These are phyloP conservation scores for Pythium diclinum DNA, from an alignment of 352 stramenopile genomes.

Conservation along the genomic window DNA sequence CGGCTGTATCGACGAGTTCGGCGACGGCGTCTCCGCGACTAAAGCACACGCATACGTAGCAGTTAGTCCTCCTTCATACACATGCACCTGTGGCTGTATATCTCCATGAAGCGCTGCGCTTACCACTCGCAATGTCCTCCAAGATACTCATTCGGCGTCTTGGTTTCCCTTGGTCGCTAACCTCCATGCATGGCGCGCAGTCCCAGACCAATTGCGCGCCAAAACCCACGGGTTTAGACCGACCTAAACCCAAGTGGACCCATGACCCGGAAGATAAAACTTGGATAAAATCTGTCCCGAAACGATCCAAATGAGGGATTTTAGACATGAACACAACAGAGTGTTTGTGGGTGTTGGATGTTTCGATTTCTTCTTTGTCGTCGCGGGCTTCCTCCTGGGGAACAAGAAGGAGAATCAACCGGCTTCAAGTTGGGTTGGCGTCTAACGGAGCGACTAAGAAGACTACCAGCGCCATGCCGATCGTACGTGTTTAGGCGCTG, in stretches of 20 bases:
- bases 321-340: not conserved
- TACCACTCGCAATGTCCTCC: slow-evolving; percentile 22
- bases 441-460: not conserved
- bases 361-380: slow-evolving; percentile 5
- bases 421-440: slow-evolving; percentile 15
- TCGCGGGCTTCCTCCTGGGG: not conserved
- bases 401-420: slow-evolving; percentile 2
- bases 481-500: slow-evolving; percentile 24
- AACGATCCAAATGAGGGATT: not conserved
- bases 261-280: not conserved
- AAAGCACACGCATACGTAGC: not conserved
- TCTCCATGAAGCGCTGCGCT: not conserved
- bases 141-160: slow-evolving; percentile 20
- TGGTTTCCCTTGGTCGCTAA: slow-evolving; percentile 9
- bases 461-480: slow-evolving; percentile 34
- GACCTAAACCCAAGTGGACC: not conserved
- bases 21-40: slow-evolving; percentile 27
- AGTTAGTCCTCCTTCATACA: not conserved
- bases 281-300: not conserved
- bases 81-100: not conserved
- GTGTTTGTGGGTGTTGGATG: not conserved
- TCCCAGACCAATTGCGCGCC: slow-evolving; percentile 3
- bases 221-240: slow-evolving; percentile 11
- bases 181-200: slow-evolving; percentile 5
- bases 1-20: slow-evolving; percentile 17